Evolutionary conservation across 495 filamentous ascomycete genomes (phyloP).

Genomic region (Podospora comata): DNA sequence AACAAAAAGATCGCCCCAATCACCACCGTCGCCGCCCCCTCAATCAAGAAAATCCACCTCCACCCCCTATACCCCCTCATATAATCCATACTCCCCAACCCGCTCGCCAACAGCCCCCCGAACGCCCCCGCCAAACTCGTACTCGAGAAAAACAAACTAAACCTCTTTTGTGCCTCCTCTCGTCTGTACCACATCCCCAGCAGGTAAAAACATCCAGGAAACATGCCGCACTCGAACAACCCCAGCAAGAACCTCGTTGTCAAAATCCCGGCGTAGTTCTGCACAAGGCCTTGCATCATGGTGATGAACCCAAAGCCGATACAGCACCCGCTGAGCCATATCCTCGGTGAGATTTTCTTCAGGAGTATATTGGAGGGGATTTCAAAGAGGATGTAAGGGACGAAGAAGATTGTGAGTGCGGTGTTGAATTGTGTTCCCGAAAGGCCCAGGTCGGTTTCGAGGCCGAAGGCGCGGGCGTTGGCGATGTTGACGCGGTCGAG

Average conservation of each 20-base stretch:
- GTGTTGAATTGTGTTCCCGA: slow-evolving; percentile 63
- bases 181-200: slow-evolving; percentile 84
- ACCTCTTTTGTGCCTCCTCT: slow-evolving; percentile 81
- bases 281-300: slow-evolving; percentile 73
- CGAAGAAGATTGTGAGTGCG: slow-evolving; percentile 84
- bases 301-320: slow-evolving; percentile 76
- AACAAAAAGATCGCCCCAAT: slow-evolving; percentile 76
- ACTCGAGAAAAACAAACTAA: slow-evolving; percentile 79
- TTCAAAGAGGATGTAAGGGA: slow-evolving; percentile 83
- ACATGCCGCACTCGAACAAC: slow-evolving; percentile 85
- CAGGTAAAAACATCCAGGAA: slow-evolving; percentile 82
- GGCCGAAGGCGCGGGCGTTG: slow-evolving; percentile 61
- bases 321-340: slow-evolving; percentile 83
- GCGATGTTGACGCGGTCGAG: slow-evolving; percentile 75
- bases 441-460: slow-evolving; percentile 63
- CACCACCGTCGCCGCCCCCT: slow-evolving; percentile 70
- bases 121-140: slow-evolving; percentile 85
- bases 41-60: slow-evolving; percentile 78
- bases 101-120: slow-evolving; percentile 76
- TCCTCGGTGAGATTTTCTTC: slow-evolving; percentile 73
- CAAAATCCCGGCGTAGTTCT: slow-evolving; percentile 75
- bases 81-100: slow-evolving; percentile 77
- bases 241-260: slow-evolving; percentile 85
- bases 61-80: slow-evolving; percentile 72
- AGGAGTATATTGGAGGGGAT: slow-evolving; percentile 88